Conservation (phyloP, 148 eudicot genomes). For the Agrostemma githago region DNA sequence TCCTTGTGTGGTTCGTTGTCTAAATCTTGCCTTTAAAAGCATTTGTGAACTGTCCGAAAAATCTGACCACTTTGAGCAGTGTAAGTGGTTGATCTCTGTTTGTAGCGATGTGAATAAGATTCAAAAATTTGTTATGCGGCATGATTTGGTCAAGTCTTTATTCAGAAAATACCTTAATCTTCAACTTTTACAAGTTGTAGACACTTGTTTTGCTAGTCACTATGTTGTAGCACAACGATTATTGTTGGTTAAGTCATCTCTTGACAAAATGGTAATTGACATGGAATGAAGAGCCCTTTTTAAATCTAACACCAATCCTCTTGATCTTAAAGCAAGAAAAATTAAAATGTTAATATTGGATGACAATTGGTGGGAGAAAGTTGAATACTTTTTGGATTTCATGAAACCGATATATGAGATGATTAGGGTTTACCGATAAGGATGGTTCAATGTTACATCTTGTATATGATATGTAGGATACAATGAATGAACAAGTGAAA, state of each 20-base stretch:
- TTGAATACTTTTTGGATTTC: slow-evolving; percentile 13
- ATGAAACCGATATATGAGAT: background rate
- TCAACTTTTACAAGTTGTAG: background rate
- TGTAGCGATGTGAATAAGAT: slow-evolving; percentile 4
- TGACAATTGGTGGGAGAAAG: slow-evolving; percentile 14
- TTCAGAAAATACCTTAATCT: background rate
- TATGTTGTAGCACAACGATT: background rate
- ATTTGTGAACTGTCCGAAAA: slow-evolving; percentile 2
- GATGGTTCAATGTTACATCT: background rate
- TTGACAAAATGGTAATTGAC: slow-evolving; percentile 16
- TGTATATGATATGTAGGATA: slow-evolving; percentile 1
- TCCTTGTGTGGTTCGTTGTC: slow-evolving; percentile 12
- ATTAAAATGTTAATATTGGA: background rate
- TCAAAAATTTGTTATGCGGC: slow-evolving; percentile 1
- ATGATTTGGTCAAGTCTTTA: slow-evolving; percentile 9
- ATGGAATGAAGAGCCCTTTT: background rate
- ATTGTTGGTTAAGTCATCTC: background rate
- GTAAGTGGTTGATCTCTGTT: background rate
- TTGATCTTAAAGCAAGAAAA: slow-evolving; percentile 7
- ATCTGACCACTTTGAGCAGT: background rate
- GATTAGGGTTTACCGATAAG: background rate
- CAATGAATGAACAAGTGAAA: slow-evolving; percentile 4
- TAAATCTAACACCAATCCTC: background rate
- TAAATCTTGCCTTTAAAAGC: slow-evolving; percentile 8
- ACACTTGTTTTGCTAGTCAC: slow-evolving; percentile 16